Evolutionary conservation across 2,329 filamentous ascomycete genomes (phyloP), one percentile per base, ranked within the genome.

Genomic region (Leptographium galeiforme): DNA sequence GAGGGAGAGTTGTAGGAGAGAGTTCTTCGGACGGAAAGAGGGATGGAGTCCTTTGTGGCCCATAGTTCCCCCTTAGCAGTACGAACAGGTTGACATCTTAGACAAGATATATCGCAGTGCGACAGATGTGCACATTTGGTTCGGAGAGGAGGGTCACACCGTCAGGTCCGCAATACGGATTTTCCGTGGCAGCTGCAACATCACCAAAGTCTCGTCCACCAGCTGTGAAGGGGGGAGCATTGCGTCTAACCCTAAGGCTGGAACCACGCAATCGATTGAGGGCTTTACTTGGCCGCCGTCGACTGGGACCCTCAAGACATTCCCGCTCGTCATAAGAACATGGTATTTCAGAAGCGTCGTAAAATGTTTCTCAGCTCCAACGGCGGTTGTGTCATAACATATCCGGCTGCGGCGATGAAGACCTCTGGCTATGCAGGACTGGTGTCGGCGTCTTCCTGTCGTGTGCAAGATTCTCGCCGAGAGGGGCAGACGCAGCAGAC

Each of bases 71-170:
- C n/a, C n/a, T n/a, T n/a, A n/a, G n/a, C n/a, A n/a, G n/a, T n/a
- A n/a, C n/a, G n/a, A n/a, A n/a, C n/a, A n/a, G n/a, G n/a, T n/a
- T n/a, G n/a, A n/a, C 6, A 40, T 53, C 8, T 55, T 58, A 52
- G 36, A 50, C 8, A 34, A 19, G 43, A 55, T 58, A 19, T 58
- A 53, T 50, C 33, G 41, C 3, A 48, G 38, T 7, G 55, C 56
- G 7, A 16, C 48, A 4, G 32, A 14, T 6, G 53, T 57, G 13
- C 44, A 47, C 38, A 40, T 58, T 32, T 58, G 55, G 55, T 49
- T 58, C 6, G 53, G 53, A 39, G 38, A 51, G n/a, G 33, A 38
- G 16, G 16, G 30, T 14, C 8, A 25, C 10, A 36, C 45, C 2
- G 47, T 16, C 34, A 25, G n/a, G n/a, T 41, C 39, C 14, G 13